phyloP scores from a whole-genome alignment of 1,139 yeast species.

The Barnettozyma hawaiiensis region DNA sequence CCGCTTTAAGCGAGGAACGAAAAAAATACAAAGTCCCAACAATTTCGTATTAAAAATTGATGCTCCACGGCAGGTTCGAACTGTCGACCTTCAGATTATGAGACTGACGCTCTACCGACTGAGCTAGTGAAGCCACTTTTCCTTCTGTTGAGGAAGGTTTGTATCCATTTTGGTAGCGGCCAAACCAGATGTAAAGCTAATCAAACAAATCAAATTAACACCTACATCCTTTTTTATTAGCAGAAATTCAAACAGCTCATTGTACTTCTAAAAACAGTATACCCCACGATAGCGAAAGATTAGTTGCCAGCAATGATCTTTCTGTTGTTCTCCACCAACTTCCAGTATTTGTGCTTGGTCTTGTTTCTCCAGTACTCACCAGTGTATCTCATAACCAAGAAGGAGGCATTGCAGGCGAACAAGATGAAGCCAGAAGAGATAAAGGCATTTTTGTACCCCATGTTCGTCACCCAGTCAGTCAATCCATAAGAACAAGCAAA shows the following conservation, averaged over 20 bases:
- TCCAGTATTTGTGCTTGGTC: slow-evolving; percentile 33
- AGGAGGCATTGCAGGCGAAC: slow-evolving; percentile 37
- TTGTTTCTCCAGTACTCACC: slow-evolving; percentile 36
- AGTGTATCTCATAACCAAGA: slow-evolving; percentile 34
- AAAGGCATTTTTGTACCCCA: slow-evolving; percentile 41
- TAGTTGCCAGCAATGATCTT: slow-evolving; percentile 20
- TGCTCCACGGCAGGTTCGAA: slow-evolving; percentile 56
- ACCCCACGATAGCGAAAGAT: neutral
- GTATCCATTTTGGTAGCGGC: no score
- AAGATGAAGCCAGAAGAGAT: slow-evolving; percentile 40
- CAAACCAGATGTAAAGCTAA: no score
- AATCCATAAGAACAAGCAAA: slow-evolving; percentile 46
- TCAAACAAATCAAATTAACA: no score
- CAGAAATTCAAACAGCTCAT: no score
- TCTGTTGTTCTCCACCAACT: slow-evolving; percentile 30
- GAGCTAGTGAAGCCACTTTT: slow-evolving; percentile 37
- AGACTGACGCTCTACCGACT: slow-evolving; percentile 47
- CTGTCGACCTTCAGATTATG: slow-evolving; percentile 46
- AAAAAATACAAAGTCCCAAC: no score
- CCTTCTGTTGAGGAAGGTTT: no score
- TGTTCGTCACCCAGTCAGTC: slow-evolving; percentile 41
- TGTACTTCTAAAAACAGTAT: no score
- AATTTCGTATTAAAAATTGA: neutral
- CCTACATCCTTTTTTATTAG: no score
- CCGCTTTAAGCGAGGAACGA: no score